Conservation (phyloP, 768 basidiomycete species). For the Rhodosporidiobolus sp. region DNA sequence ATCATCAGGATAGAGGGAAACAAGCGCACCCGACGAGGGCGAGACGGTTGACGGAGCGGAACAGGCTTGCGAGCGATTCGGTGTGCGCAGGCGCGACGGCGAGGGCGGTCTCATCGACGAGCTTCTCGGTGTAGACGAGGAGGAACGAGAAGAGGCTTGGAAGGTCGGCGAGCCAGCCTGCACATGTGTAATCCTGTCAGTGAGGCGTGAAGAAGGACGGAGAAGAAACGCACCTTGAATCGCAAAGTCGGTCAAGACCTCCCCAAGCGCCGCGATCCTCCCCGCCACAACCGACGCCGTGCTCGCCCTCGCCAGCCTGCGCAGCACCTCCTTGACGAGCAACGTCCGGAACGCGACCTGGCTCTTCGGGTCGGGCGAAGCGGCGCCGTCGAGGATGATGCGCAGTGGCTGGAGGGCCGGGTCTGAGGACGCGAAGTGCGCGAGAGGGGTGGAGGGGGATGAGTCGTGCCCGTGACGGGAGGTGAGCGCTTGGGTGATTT, state of each 20-base stretch:
- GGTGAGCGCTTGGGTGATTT: not conserved
- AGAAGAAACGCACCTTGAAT: not conserved
- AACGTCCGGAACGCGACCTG: constrained; percentile 19
- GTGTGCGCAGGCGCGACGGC: not conserved
- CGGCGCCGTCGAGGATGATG: not conserved
- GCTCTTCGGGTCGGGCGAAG: not conserved
- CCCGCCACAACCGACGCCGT: not conserved
- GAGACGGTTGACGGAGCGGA: not conserved
- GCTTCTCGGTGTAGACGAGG: constrained; percentile 9
- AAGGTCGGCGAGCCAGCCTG: constrained; percentile 15
- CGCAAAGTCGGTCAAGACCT: not conserved
- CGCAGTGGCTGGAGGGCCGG: constrained; percentile 7
- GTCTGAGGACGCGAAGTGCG: constrained; percentile 2
- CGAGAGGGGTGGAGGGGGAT: not conserved
- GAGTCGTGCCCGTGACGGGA: not conserved
- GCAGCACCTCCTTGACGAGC: not conserved
- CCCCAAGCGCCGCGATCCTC: not conserved
- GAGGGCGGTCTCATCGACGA: constrained; percentile 11
- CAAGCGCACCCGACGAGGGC: constrained; percentile 1
- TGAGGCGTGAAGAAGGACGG: not conserved
- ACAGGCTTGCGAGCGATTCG: not conserved
- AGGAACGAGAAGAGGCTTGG: not conserved
- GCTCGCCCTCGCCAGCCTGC: not conserved
- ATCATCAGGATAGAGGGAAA: not conserved
- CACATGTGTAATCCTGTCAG: not conserved